A percentile compares a stretch with the other conserved stretches of the same genome.
phyloP scores from a whole-genome alignment of 768 basidiomycete genomes.

The Podaxis mareebaensis region DNA sequence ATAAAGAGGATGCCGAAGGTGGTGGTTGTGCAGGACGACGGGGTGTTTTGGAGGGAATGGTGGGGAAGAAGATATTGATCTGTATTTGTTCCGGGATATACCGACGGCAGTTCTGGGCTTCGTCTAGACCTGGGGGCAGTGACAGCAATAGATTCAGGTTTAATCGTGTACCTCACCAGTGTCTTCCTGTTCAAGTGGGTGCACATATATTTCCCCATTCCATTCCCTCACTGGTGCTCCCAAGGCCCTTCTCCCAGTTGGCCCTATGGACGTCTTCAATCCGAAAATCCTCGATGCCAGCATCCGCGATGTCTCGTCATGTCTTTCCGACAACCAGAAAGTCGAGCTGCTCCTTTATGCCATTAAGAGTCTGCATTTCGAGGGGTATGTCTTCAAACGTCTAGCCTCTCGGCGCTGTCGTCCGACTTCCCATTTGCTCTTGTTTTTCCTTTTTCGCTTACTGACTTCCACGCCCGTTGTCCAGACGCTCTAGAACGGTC shows the following conservation, averaged over 20 bases:
- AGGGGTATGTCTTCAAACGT: slow-evolving; percentile 48
- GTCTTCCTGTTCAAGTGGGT: not conserved
- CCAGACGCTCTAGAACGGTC: slow-evolving; percentile 55
- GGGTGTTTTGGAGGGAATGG: not conserved
- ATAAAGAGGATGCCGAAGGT: not conserved
- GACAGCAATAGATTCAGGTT: slow-evolving; percentile 14
- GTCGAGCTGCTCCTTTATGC: slow-evolving; percentile 74
- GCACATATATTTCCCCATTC: slow-evolving; percentile 14
- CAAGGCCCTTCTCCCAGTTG: not conserved
- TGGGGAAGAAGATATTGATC: slow-evolving; percentile 2
- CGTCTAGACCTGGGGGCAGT: not conserved
- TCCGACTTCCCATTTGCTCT: slow-evolving; percentile 12
- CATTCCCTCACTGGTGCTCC: not conserved
- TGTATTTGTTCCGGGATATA: slow-evolving; percentile 11
- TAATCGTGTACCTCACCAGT: slow-evolving; percentile 10
- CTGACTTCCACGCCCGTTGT: slow-evolving; percentile 12
- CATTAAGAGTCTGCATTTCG: slow-evolving; percentile 76
- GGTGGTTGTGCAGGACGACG: not conserved
- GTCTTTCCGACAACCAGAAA: slow-evolving; percentile 64
- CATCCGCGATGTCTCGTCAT: slow-evolving; percentile 64
- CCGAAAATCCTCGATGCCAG: slow-evolving; percentile 77
- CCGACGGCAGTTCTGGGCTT: slow-evolving; percentile 9
- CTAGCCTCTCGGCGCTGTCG: not conserved
- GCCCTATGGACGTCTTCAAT: slow-evolving; percentile 68
- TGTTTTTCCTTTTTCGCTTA: slow-evolving; percentile 16